Conservation (phyloP, 371 early-diverging fungal species). For the Coemansia sp. region DNA sequence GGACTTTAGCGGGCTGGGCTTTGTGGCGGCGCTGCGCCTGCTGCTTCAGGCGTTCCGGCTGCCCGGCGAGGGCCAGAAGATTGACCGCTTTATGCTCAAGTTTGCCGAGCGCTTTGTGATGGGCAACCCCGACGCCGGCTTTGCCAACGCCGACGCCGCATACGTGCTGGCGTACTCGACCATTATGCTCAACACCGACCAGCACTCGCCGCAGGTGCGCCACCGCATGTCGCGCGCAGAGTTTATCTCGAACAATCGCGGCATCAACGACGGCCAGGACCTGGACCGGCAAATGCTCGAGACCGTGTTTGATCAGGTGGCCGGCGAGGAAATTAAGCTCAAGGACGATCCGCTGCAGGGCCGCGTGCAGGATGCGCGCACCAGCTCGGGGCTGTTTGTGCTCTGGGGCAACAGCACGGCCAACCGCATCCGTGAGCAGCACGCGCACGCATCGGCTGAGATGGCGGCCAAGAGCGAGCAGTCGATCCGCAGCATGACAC, state of each 20-base stretch:
- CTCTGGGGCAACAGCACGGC: slow-evolving; percentile 46
- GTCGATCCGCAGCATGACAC: slow-evolving; percentile 49
- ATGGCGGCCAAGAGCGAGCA: slow-evolving; percentile 55
- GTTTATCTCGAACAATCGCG: slow-evolving; percentile 94
- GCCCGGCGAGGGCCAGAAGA: slow-evolving; percentile 98
- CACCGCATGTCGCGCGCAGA: slow-evolving; percentile 89
- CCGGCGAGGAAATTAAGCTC: slow-evolving; percentile 85
- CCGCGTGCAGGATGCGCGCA: slow-evolving; percentile 11
- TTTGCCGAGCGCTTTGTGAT: slow-evolving; percentile 92
- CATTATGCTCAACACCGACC: slow-evolving; percentile 96
- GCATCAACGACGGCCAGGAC: slow-evolving; percentile 85
- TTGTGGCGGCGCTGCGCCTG: slow-evolving; percentile 83
- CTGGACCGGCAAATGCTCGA: slow-evolving; percentile 67
- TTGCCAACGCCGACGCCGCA: slow-evolving; percentile 87
- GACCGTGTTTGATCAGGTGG: slow-evolving; percentile 80
- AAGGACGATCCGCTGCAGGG: slow-evolving; percentile 73
- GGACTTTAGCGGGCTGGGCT: slow-evolving; percentile 73
- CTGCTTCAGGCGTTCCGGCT: slow-evolving; percentile 94
- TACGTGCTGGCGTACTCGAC: slow-evolving; percentile 94
- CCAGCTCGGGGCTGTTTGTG: slow-evolving; percentile 31
- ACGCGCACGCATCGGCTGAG: slow-evolving; percentile 45
- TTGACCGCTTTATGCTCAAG: slow-evolving; percentile 96
- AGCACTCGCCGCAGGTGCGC: slow-evolving; percentile 90
- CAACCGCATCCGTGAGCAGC: slow-evolving; percentile 45
- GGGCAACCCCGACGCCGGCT: slow-evolving; percentile 66